Evolutionary conservation across 169 alveolate species (phyloP).

Genomic region (Plasmodium yoelii): DNA sequence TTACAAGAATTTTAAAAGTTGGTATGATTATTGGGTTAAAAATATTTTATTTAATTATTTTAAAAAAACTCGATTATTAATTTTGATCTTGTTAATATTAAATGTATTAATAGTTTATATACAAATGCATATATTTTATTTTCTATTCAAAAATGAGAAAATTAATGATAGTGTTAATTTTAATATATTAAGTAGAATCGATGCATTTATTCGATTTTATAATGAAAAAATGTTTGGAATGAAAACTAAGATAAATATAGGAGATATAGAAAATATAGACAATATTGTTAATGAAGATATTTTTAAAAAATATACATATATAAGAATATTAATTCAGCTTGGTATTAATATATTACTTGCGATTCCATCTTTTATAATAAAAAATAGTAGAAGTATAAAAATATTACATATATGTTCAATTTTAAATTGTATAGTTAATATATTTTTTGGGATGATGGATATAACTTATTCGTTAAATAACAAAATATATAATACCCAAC

Average conservation of each 20-base stretch:
- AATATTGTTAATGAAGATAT: neutral
- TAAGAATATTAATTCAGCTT: constrained; percentile 28
- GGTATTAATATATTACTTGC: constrained; percentile 11
- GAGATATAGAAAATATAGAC: neutral
- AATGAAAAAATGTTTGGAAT: neutral
- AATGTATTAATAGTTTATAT: constrained; percentile 26
- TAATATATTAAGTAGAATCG: too few relatives aligned
- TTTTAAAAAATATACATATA: neutral
- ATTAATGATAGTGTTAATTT: neutral
- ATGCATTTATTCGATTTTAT: neutral
- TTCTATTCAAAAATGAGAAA: constrained; percentile 4
- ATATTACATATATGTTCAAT: constrained; percentile 16
- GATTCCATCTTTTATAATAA: constrained; percentile 28
- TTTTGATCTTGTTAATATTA: constrained; percentile 8
- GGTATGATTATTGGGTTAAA: constrained; percentile 71
- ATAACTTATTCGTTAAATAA: constrained; percentile 40
- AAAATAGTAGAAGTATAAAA: constrained; percentile 8
- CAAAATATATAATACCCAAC: constrained; percentile 13
- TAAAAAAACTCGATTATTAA: constrained; percentile 27
- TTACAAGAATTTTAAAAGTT: constrained; percentile 46
- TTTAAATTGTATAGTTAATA: constrained; percentile 41
- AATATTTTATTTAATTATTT: constrained; percentile 27
- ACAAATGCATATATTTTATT: constrained; percentile 26
- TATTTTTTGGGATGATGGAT: constrained; percentile 47
- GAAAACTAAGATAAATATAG: too few relatives aligned